Evolutionary conservation across 2,329 filamentous ascomycete genomes (phyloP).

Genomic region (Fusarium piperis): DNA sequence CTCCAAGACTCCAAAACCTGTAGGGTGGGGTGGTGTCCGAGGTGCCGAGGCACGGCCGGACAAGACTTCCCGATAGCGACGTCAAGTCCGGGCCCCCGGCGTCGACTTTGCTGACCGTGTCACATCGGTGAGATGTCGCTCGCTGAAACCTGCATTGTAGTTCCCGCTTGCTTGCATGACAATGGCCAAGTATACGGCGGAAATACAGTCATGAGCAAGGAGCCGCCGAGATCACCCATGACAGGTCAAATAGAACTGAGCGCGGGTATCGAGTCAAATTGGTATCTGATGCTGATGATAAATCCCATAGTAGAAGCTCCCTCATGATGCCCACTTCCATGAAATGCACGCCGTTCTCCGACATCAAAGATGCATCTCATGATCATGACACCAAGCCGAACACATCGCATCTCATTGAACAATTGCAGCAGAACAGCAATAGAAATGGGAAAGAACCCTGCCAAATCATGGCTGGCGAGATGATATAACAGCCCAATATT

Average conservation of each 20-base stretch:
- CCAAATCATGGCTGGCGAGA: background rate
- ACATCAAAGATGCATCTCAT: background rate
- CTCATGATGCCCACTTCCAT: background rate
- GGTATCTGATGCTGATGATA: background rate
- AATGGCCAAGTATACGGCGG: background rate
- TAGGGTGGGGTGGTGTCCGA: conserved; percentile 8
- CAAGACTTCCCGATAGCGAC: conserved; percentile 23
- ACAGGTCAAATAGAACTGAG: background rate
- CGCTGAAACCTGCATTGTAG: background rate
- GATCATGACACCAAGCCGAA: background rate
- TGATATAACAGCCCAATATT: conserved; percentile 41
- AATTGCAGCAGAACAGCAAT: background rate
- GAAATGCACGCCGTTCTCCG: background rate
- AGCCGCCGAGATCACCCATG: background rate
- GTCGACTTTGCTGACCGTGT: background rate
- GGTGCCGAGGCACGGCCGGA: conserved; percentile 30
- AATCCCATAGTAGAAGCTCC: conserved; percentile 11
- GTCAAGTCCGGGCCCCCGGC: conserved; percentile 11
- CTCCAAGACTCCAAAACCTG: background rate
- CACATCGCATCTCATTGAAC: background rate
- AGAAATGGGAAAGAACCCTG: background rate
- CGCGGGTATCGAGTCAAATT: conserved; percentile 20
- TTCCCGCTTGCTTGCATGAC: background rate
- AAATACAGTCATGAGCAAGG: background rate
- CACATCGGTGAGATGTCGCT: conserved; percentile 6